Base-by-base conservation (phyloP, 2,329 filamentous ascomycete species). In the Phyllosticta ampelicida region DNA sequence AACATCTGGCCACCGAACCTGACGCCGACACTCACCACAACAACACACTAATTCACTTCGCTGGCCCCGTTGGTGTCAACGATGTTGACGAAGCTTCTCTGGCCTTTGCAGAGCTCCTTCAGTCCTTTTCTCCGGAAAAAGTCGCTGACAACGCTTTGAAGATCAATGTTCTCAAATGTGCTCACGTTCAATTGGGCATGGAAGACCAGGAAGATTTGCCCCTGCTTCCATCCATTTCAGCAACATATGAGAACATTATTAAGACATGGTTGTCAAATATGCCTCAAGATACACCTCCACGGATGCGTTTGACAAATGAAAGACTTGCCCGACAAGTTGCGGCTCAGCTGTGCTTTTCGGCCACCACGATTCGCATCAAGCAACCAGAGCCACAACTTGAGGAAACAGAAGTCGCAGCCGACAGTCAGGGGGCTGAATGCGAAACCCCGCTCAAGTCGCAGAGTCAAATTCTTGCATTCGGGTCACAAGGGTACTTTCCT, bases 341-440 rank as follows among this genome's bases (percentile, higher is more conserved):
- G 13, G 66, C 69, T 5, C 70, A 75, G 50, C 52, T 76, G 1
- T 61, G 68, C 1, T 62, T 77, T 5, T 68, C 73, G 30, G 71
- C 69, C 10, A 58, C 61, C 29, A 59, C 61, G 9, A 52, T 66
- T 1, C 57, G 60, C 10, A 50, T 66, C 1, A 28, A 55, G 49
- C 48, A 30, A 20, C 28, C 36, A 2, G 21, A 53, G 9, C 53
- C 53, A n/a, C 61, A 63, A 6, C 19, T 36, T n/a, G 52, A 50
- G 2, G 16, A 59, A 10, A 61, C 49, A 10, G 53, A 59, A 28
- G 20, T 9, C 23, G 23, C 23, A 19, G 44, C 2, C 10, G 44
- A 44, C 36, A 44, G 36, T n/a, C 36, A 44, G n/a, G n/a, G 36
- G 8, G 13, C n/a, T n/a, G 36, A 30, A 3, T 20, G 18, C 18